Base-by-base conservation (phyloP, 176 grass and related monocot genomes). In the Poa annua region DNA sequence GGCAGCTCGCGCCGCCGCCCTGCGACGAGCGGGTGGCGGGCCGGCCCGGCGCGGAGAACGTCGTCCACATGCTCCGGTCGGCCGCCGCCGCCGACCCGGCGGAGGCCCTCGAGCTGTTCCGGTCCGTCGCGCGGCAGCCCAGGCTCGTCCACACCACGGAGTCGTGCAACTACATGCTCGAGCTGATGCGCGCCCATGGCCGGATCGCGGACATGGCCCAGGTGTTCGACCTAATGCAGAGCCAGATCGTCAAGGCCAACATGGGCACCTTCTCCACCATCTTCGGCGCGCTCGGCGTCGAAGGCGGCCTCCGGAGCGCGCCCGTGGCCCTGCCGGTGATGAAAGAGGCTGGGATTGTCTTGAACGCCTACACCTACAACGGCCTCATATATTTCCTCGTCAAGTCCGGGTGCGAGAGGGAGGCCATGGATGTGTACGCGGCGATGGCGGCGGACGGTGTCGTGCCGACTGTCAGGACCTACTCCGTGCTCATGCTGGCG, bases 161-260 rank as follows among this genome's bases (percentile, higher is more conserved):
- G 69, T 98, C 96, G 14, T 95, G 84, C 83, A 91, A 98, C 90
- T 91, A 93, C 87, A 95, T 98, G 92, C 96, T 98, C 26, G 96
- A 98, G 51, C 82, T 91, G 13, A 88, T 98, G 92, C 81, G 85
- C 38, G 75, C 60, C 26, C 87, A 87, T 39, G 96, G 87, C 45
- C 88, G 81, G 50, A 77, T 93, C 38, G 80, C 53, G 64, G 96
- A 98, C 62, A 89, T 98, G 90, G 87, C 88, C 36, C 56, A 78
- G 80, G 96, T 98, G 86, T 98, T 98, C 77, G 90, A 98, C 83
- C 42, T 95, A 83, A 98, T 98, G 96, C 96, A 98, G 84, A 91
- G 42, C 77, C 92, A 93, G 83, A 84, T 95, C 15, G 80, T 93
- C 45, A 95, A 91, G 84, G 26, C 90, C 61, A 95, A 86, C 20